Conservation (phyloP, 176 grass and related monocot species). For the Luzula sylvatica region DNA sequence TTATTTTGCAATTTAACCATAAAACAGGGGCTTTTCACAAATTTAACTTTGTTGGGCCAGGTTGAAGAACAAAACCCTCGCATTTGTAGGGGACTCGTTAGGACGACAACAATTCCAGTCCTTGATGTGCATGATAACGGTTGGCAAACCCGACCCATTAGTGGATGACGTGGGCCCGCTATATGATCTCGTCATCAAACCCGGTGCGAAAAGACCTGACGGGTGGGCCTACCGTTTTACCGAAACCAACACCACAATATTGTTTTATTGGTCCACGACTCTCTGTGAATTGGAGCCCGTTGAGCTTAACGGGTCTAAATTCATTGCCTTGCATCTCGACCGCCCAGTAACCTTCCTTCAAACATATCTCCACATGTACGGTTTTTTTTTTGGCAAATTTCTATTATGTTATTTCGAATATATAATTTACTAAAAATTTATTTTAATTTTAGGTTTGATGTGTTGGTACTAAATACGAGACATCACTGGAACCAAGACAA, state of each 20-base stretch:
- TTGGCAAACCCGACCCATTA: constrained; percentile 48
- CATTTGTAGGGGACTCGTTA: constrained; percentile 91
- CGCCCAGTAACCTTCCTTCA: constrained; percentile 74
- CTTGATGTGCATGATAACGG: constrained; percentile 80
- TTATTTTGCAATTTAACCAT: too few relatives aligned
- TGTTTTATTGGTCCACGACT: constrained; percentile 97
- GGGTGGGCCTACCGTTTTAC: constrained; percentile 90
- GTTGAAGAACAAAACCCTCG: constrained; percentile 79
- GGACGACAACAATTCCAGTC: constrained; percentile 98
- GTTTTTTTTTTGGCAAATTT: too few relatives aligned
- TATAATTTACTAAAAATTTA: constrained; percentile 36
- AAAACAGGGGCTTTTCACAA: too few relatives aligned
- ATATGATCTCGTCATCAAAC: constrained; percentile 72
- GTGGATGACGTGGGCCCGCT: constrained; percentile 69
- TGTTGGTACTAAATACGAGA: constrained; percentile 34
- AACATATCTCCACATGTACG: constrained; percentile 41
- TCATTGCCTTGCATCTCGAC: constrained; percentile 86
- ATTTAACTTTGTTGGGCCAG: too few relatives aligned
- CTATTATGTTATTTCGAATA: too few relatives aligned
- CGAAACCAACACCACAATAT: constrained; percentile 69
- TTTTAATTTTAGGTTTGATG: constrained; percentile 23
- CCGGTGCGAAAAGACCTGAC: constrained; percentile 73
- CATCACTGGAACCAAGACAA: constrained; percentile 55
- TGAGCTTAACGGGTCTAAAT: constrained; percentile 30
- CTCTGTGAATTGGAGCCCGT: constrained; percentile 82